A percentile compares a stretch with the other conserved stretches of the same genome.
Conservation (phyloP, 176 grass and related monocot genomes). For the Aegilops tauschii region DNA sequence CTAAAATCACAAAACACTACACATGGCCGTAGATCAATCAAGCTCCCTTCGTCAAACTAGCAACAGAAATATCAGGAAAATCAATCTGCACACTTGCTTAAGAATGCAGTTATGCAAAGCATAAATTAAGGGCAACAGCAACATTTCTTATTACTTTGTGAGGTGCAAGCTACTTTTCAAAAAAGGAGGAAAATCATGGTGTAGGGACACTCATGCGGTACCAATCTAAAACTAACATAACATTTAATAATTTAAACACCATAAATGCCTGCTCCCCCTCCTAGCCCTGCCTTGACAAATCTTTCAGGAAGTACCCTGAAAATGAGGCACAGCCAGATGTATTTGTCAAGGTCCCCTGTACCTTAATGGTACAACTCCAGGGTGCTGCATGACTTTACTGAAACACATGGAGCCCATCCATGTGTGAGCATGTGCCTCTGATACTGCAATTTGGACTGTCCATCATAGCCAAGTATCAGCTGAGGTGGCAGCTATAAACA, state of each 20-base stretch:
- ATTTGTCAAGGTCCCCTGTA: conserved; percentile 28
- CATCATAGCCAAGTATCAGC: conserved; percentile 18
- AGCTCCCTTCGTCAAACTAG: neutral
- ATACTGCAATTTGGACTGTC: conserved; percentile 26
- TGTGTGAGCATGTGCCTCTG: conserved; percentile 55
- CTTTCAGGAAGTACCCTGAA: conserved; percentile 23
- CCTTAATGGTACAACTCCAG: conserved; percentile 35
- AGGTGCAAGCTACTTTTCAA: neutral
- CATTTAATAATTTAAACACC: conserved; percentile 18
- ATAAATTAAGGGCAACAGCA: neutral
- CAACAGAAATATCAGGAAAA: neutral
- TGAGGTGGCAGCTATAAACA: conserved; percentile 26
- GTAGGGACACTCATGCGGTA: neutral
- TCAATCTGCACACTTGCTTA: neutral
- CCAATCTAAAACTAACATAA: conserved; percentile 14
- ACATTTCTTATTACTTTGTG: conserved; percentile 7
- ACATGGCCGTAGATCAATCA: neutral
- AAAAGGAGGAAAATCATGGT: neutral
- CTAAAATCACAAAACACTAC: neutral
- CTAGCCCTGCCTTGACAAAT: conserved; percentile 20
- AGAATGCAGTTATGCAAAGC: neutral
- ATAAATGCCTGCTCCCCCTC: neutral
- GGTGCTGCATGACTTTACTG: conserved; percentile 43
- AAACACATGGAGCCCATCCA: conserved; percentile 62
- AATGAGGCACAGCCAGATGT: conserved; percentile 29